These are phyloP conservation scores for Nannochloropsis oceanica DNA, from an alignment of 108 stramenopile species.

Conservation along the genomic window DNA sequence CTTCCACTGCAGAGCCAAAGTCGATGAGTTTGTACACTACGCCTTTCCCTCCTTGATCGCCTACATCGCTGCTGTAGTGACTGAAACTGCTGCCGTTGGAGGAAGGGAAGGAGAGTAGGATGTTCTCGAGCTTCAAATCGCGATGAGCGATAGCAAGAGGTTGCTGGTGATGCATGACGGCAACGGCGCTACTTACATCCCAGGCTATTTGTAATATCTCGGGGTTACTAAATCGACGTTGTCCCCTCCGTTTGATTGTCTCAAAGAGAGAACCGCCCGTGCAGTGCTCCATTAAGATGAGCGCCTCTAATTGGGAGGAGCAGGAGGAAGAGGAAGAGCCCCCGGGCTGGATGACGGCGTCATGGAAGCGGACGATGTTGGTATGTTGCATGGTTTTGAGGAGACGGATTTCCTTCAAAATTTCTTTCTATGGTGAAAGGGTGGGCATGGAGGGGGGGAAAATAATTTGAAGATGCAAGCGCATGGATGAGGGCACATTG, in stretches of 20 bases:
- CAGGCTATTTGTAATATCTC: slow-evolving; percentile 4
- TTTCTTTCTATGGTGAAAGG: background rate
- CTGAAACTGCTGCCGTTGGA: background rate
- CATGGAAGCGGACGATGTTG: slow-evolving; percentile 3
- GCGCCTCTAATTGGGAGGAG: slow-evolving; percentile 45
- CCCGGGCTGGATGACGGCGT: slow-evolving; percentile 4
- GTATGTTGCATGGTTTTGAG: background rate
- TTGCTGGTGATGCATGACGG: slow-evolving; percentile 26
- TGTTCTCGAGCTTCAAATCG: slow-evolving; percentile 49
- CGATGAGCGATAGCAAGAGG: slow-evolving; percentile 27
- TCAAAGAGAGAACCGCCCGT: slow-evolving; percentile 72
- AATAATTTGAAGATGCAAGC: slow-evolving; percentile 7
- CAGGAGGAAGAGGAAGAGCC: background rate
- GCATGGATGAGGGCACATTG: slow-evolving; percentile 20
- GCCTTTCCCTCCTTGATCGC: slow-evolving; percentile 58
- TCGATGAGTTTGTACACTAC: slow-evolving; percentile 65
- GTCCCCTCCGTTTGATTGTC: slow-evolving; percentile 50
- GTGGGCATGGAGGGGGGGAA: too few species aligned
- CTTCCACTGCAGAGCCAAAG: slow-evolving; percentile 70
- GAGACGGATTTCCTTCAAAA: background rate
- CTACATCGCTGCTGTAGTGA: slow-evolving; percentile 50
- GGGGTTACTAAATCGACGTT: slow-evolving; percentile 2
- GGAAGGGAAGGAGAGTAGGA: slow-evolving; percentile 69
- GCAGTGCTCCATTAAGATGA: slow-evolving; percentile 82
- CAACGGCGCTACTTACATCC: slow-evolving; percentile 38